Conservation (phyloP, 257 asterid species). For the Forsythia suspensa region DNA sequence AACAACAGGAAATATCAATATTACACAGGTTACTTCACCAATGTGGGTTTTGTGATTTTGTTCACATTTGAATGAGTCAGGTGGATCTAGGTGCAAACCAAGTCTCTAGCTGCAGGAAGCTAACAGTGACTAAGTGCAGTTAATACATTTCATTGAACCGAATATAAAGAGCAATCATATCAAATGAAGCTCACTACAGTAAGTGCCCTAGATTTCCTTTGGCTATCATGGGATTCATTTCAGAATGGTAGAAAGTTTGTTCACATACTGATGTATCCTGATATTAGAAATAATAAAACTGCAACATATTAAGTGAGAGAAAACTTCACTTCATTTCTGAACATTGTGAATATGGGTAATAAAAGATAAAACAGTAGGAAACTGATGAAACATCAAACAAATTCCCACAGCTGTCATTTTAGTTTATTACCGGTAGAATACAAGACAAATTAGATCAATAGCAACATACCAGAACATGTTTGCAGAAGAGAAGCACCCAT, state of each 20-base stretch:
- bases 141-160: constrained; percentile 1
- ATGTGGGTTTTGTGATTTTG: neutral
- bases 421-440: neutral
- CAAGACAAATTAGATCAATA: constrained; percentile 8
- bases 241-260: neutral
- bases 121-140: neutral
- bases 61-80: neutral
- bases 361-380: neutral
- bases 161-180: constrained; percentile 6
- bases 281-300: neutral
- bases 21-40: constrained; percentile 14
- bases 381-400: constrained; percentile 3
- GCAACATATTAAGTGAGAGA: constrained; percentile 3
- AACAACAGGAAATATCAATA: constrained; percentile 21
- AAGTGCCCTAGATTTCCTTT: neutral
- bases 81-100: constrained; percentile 1
- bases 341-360: neutral
- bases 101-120: neutral
- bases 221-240: neutral
- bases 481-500: constrained; percentile 82
- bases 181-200: neutral
- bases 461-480: constrained; percentile 63
- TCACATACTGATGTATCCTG: neutral
- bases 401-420: neutral
- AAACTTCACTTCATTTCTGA: neutral